Evolutionary conservation across 1,284 basidiomycete genomes (phyloP).

Genomic region (Pseudozyma thailandica): DNA sequence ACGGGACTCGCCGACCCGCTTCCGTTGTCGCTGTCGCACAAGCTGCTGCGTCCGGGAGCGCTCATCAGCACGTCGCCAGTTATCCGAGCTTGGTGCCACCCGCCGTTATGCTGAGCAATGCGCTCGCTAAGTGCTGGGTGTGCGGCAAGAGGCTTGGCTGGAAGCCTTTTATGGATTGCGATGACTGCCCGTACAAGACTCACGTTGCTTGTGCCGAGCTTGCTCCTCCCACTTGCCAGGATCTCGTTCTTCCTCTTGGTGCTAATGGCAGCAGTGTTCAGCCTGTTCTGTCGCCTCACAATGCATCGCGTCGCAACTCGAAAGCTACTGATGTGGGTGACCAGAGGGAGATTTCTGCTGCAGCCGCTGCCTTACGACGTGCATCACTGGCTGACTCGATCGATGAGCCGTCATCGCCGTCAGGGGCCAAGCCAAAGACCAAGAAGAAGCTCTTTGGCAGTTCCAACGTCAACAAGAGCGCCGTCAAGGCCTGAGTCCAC

Average conservation of each 20-base stretch:
- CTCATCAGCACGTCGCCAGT: slow-evolving; percentile 19
- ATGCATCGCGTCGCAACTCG: slow-evolving; percentile 37
- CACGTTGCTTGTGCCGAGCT: slow-evolving; percentile 61
- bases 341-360: slow-evolving; percentile 45
- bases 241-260: slow-evolving; percentile 42
- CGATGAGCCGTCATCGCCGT: slow-evolving; percentile 17
- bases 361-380: slow-evolving; percentile 34
- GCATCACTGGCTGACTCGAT: slow-evolving; percentile 23
- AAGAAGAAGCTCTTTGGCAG: slow-evolving; percentile 53
- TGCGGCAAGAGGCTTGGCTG: slow-evolving; percentile 62
- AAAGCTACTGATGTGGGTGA: slow-evolving; percentile 38
- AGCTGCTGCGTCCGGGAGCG: slow-evolving; percentile 20
- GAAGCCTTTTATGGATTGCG: slow-evolving; percentile 64
- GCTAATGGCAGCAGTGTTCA: slow-evolving; percentile 23
- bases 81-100: slow-evolving; percentile 56
- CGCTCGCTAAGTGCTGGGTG: slow-evolving; percentile 62
- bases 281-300: slow-evolving; percentile 40
- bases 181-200: slow-evolving; percentile 64
- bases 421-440: slow-evolving; percentile 22
- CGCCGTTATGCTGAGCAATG: slow-evolving; percentile 61
- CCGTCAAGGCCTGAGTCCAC: slow-evolving; percentile 20
- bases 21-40: slow-evolving; percentile 38
- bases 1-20: slow-evolving; percentile 54
- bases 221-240: slow-evolving; percentile 60
- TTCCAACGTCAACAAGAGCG: slow-evolving; percentile 34